Percentiles rank a stretch among this genome's conserved stretches.
Conservation (phyloP, 179 eudicot species). For the Beta macrorhiza region DNA sequence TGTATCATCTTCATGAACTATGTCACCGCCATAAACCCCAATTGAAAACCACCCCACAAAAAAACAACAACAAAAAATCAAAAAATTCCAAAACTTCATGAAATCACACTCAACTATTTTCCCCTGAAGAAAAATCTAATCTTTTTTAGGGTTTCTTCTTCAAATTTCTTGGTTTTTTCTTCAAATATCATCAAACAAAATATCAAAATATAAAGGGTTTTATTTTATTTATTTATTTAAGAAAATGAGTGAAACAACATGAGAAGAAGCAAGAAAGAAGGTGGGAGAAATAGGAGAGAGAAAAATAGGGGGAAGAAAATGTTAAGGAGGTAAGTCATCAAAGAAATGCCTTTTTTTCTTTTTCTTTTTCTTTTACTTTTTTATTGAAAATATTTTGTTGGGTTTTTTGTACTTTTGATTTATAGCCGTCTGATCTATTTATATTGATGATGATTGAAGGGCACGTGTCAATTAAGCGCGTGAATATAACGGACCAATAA, state of each 20-base stretch:
- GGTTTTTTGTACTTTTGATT: background rate
- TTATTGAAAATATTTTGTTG: background rate
- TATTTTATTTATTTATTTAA: background rate
- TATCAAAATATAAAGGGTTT: background rate
- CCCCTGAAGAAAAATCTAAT: background rate
- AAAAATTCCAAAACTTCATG: slow-evolving; percentile 29
- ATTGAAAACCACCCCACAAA: slow-evolving; percentile 13
- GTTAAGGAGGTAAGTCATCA: slow-evolving; percentile 9
- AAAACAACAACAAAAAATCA: slow-evolving; percentile 12
- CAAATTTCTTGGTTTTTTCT: slow-evolving; percentile 4
- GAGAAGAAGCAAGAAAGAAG: slow-evolving; percentile 18
- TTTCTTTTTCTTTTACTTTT: background rate
- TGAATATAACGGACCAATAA: background rate
- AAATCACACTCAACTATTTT: slow-evolving; percentile 10
- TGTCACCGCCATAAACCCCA: slow-evolving; percentile 66
- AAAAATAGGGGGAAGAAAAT: background rate
- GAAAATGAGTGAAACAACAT: slow-evolving; percentile 1
- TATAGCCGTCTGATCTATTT: background rate
- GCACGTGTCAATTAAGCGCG: background rate
- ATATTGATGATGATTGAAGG: background rate
- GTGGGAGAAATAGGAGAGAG: slow-evolving; percentile 13
- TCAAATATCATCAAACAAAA: slow-evolving; percentile 15
- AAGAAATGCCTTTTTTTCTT: slow-evolving; percentile 8
- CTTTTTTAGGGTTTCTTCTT: slow-evolving; percentile 1
- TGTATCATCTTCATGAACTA: slow-evolving; percentile 76